A percentile compares a stretch with the other conserved stretches of the same genome.
Conservation (phyloP, 2,329 filamentous ascomycete genomes). For the Monosporascus cannonballus region DNA sequence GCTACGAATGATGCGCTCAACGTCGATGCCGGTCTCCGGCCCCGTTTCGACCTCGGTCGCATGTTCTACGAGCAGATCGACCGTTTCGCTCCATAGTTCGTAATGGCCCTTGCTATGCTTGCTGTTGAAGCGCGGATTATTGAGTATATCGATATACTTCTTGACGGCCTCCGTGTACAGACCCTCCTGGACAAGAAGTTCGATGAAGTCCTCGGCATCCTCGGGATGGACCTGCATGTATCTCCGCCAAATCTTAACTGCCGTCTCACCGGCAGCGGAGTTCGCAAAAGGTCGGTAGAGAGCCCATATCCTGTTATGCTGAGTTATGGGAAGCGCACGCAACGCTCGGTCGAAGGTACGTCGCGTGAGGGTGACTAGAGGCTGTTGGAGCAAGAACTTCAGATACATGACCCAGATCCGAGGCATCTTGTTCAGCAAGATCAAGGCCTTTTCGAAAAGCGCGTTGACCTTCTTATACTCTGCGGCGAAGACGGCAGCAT, state of each 20-base stretch:
- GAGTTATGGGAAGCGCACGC: conserved; percentile 84
- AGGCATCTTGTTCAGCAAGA: conserved; percentile 98
- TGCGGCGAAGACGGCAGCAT: conserved; percentile 68
- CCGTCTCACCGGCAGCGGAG: conserved; percentile 82
- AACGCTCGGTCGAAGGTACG: conserved; percentile 88
- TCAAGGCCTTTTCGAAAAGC: conserved; percentile 85
- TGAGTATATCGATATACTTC: conserved; percentile 85
- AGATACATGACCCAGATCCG: conserved; percentile 98
- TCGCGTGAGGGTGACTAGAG: conserved; percentile 80
- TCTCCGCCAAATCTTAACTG: conserved; percentile 86
- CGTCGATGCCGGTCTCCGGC: conserved; percentile 76
- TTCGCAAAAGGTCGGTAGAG: conserved; percentile 87
- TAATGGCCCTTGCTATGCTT: conserved; percentile 93
- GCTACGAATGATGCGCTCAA: conserved; percentile 87
- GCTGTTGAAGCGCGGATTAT: conserved; percentile 85
- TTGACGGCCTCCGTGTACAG: conserved; percentile 88
- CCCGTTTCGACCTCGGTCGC: conserved; percentile 79
- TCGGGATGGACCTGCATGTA: conserved; percentile 98
- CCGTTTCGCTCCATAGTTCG: conserved; percentile 96
- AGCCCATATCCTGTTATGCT: conserved; percentile 93
- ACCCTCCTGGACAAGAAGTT: conserved; percentile 73
- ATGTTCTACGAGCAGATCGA: conserved; percentile 86
- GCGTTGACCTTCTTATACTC: conserved; percentile 94
- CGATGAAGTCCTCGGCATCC: conserved; percentile 91
- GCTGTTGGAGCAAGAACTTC: conserved; percentile 81